phyloP scores from a whole-genome alignment of 257 asterid genomes.

The Capsicum chinense region DNA sequence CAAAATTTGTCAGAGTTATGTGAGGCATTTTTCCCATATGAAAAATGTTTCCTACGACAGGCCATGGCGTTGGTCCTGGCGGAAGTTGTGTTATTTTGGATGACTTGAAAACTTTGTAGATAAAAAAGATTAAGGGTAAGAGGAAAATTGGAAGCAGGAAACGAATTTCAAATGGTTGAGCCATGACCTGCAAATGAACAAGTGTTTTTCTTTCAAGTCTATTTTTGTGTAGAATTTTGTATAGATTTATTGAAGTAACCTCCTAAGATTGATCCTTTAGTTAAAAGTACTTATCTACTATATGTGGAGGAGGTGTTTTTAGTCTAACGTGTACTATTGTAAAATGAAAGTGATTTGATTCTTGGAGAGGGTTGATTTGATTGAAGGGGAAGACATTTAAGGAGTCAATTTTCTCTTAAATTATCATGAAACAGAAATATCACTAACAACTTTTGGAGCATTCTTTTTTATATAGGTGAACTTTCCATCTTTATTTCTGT shows the following conservation, averaged over 20 bases:
- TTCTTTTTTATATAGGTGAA: not conserved
- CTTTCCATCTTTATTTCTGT: not conserved
- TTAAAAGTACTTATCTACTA: not conserved
- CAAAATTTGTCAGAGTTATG: conserved; percentile 38
- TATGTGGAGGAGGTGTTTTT: not conserved
- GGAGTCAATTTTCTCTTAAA: not conserved
- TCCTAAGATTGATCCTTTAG: not conserved
- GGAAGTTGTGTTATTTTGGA: conserved; percentile 41
- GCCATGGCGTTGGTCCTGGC: conserved; percentile 67
- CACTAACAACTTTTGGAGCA: not conserved
- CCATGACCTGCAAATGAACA: conserved; percentile 23
- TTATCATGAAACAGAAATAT: too few relatives aligned
- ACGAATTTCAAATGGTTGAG: not conserved
- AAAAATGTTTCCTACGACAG: conserved; percentile 47
- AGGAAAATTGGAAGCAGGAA: conserved; percentile 12
- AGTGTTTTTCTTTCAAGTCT: not conserved
- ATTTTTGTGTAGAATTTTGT: not conserved
- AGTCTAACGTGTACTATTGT: not conserved
- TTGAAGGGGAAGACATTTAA: not conserved
- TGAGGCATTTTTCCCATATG: conserved; percentile 37
- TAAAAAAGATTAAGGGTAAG: conserved; percentile 24
- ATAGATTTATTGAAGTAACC: not conserved
- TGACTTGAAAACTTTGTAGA: conserved; percentile 31
- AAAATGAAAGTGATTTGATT: conserved; percentile 1
- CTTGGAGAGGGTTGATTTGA: not conserved